Conservation (phyloP, 495 filamentous ascomycete genomes). For the Opeltia flavorubescens region DNA sequence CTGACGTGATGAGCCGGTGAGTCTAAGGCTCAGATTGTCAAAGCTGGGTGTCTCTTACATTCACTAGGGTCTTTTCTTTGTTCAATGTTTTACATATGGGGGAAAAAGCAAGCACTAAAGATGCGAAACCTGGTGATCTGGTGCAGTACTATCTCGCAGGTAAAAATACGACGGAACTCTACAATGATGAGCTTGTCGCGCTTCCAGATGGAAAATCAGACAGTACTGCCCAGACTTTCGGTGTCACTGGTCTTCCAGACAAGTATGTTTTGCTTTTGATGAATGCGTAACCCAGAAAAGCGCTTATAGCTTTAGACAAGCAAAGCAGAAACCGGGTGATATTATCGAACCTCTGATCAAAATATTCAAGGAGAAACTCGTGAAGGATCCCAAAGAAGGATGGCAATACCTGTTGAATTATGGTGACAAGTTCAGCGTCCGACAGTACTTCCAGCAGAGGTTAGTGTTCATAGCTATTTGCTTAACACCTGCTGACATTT, state of each 20-base stretch:
- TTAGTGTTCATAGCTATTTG: no score
- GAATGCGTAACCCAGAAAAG: no score
- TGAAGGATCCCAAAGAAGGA: conserved; percentile 2
- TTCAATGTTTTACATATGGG: conserved; percentile 4
- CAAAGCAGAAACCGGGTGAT: not conserved
- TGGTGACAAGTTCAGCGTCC: conserved; percentile 4
- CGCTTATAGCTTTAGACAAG: not conserved
- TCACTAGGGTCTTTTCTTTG: conserved; percentile 12
- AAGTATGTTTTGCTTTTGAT: not conserved
- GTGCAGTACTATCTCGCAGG: conserved; percentile 15
- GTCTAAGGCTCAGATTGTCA: not conserved
- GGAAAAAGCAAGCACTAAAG: not conserved
- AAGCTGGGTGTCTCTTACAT: not conserved
- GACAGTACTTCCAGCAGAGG: conserved; percentile 8
- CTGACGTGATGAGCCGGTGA: conserved; percentile 13
- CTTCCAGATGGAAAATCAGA: not conserved
- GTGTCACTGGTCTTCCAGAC: conserved; percentile 1
- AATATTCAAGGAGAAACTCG: conserved; percentile 3
- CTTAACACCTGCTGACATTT: not conserved
- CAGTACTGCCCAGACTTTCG: conserved; percentile 2
- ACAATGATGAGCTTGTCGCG: conserved; percentile 11
- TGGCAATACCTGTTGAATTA: conserved; percentile 5
- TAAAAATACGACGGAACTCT: conserved; percentile 9
- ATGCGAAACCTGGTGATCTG: conserved; percentile 6
- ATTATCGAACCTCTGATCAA: conserved; percentile 1